A percentile compares a stretch with the other conserved stretches of the same genome.
These are phyloP conservation scores for Elymus sibiricus DNA, from an alignment of 176 grass and related monocot species.

Conservation along the genomic window DNA sequence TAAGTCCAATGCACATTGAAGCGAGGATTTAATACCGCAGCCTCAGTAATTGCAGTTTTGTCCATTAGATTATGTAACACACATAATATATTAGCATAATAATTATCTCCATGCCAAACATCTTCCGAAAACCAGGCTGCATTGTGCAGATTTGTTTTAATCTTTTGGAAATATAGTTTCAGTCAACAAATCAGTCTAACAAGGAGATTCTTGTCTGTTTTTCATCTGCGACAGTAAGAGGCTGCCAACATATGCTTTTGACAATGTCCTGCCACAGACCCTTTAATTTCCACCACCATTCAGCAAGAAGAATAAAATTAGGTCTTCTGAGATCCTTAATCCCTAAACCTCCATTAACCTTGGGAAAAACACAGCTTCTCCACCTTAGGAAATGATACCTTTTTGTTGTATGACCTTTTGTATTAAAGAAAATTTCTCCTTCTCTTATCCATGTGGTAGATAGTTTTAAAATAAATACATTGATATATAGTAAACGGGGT, in stretches of 20 bases:
- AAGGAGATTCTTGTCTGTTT: not conserved
- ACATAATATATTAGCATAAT: not conserved
- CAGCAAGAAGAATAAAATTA: not conserved
- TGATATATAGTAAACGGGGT: not conserved
- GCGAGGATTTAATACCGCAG: not conserved
- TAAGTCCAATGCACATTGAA: not conserved
- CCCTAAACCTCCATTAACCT: not conserved
- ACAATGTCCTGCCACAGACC: not conserved
- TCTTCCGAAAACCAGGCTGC: not conserved
- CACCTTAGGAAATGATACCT: not conserved
- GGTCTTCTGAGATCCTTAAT: not conserved
- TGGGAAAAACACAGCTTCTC: not conserved
- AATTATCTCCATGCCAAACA: not conserved
- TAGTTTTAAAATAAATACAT: not conserved
- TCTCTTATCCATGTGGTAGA: not conserved
- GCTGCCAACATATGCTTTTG: not conserved
- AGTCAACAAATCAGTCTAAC: not conserved
- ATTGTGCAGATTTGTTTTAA: not conserved
- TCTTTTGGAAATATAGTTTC: not conserved
- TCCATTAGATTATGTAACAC: not conserved
- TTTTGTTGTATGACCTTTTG: not conserved
- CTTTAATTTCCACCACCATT: not conserved
- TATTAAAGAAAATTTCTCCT: not conserved
- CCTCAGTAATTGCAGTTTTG: not conserved
- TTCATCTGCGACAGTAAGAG: not conserved